phyloP scores from a whole-genome alignment of 2,329 filamentous ascomycete species.

The Cladobotryum mycophilum region DNA sequence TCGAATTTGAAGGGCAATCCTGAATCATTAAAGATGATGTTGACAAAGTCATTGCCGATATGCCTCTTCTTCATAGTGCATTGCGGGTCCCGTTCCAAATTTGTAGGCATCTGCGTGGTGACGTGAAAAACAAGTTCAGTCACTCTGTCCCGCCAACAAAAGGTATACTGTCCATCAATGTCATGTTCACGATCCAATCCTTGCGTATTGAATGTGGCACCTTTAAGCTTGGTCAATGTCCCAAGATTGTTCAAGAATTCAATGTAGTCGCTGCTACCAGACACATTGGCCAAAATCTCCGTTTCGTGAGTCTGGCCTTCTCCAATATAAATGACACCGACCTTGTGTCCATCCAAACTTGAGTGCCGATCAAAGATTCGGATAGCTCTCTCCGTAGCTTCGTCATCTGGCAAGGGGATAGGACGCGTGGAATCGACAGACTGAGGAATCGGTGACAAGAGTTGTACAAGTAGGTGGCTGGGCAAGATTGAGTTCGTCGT shows the following conservation, averaged over 20 bases:
- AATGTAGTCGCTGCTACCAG: conserved; percentile 81
- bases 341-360: conserved; percentile 90
- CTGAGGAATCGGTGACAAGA: conserved; percentile 58
- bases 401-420: conserved; percentile 66
- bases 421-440: conserved; percentile 56
- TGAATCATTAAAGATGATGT: conserved; percentile 96
- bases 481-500: conserved; percentile 60
- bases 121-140: conserved; percentile 96
- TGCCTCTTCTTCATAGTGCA: conserved; percentile 86
- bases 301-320: conserved; percentile 76
- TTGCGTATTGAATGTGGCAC: conserved; percentile 85
- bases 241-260: conserved; percentile 79
- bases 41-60: conserved; percentile 96
- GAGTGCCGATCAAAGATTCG: conserved; percentile 78
- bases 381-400: conserved; percentile 67
- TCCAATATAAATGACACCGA: conserved; percentile 89
- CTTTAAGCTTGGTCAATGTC: conserved; percentile 72
- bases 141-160: conserved; percentile 90
- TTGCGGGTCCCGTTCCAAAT: conserved; percentile 66
- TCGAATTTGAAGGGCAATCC: conserved; percentile 84
- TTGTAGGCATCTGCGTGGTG: conserved; percentile 94
- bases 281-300: conserved; percentile 81
- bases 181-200: conserved; percentile 75
- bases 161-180: conserved; percentile 78
- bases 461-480: conserved; percentile 65